Conservation (phyloP, 345 rosid species). For the Salix arbutifolia region DNA sequence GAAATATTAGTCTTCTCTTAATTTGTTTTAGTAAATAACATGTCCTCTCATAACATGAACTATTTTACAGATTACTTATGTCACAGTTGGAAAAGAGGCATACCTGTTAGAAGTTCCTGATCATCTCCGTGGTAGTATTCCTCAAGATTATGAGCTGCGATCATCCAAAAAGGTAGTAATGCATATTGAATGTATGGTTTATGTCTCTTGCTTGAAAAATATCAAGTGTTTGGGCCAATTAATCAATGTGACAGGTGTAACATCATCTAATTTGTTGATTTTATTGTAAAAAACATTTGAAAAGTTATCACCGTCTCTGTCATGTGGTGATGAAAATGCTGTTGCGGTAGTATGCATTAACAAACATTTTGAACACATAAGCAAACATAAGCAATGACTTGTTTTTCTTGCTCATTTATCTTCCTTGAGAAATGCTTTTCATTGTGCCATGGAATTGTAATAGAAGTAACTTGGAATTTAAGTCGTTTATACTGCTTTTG, state of each 20-base stretch:
- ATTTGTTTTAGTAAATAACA: slow-evolving; percentile 24
- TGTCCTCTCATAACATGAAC: slow-evolving; percentile 11
- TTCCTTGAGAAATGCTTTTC: not conserved
- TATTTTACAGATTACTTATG: slow-evolving; percentile 66
- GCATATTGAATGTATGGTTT: not conserved
- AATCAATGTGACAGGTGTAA: not conserved
- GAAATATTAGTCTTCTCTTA: slow-evolving; percentile 9
- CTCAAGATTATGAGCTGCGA: slow-evolving; percentile 80
- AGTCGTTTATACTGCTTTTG: not conserved
- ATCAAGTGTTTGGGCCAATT: not conserved
- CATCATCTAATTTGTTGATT: not conserved
- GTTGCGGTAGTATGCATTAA: not conserved
- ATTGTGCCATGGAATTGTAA: not conserved
- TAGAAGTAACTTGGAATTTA: not conserved
- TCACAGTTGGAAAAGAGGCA: slow-evolving; percentile 84
- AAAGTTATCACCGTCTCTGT: not conserved
- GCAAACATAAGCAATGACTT: not conserved
- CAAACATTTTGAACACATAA: not conserved
- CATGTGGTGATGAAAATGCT: not conserved
- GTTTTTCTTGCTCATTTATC: slow-evolving; percentile 7
- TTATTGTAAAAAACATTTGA: not conserved
- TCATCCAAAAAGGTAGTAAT: slow-evolving; percentile 87
- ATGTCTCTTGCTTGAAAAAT: not conserved
- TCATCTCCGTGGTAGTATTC: slow-evolving; percentile 62
- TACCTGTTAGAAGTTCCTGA: slow-evolving; percentile 90